Conservation (phyloP, 2,329 filamentous ascomycete species). For the Ophiostoma fasciatum region DNA sequence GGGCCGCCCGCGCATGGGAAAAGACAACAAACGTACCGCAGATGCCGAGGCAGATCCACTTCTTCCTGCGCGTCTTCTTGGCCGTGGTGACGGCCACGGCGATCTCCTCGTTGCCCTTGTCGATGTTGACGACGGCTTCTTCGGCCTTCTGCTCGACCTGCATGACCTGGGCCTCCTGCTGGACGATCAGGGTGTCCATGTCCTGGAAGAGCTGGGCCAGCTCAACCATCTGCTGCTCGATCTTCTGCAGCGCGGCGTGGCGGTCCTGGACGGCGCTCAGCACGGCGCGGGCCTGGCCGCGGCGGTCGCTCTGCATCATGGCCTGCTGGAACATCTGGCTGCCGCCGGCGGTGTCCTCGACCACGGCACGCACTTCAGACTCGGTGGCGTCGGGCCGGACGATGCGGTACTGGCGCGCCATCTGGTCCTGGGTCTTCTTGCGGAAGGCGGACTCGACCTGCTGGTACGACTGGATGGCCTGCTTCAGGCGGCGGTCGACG, state of each 20-base stretch:
- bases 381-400: constrained; percentile 70
- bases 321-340: constrained; percentile 81
- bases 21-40: constrained; percentile 35
- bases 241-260: constrained; percentile 79
- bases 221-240: constrained; percentile 79
- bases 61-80: constrained; percentile 71
- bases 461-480: constrained; percentile 70
- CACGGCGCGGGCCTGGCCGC: constrained; percentile 66
- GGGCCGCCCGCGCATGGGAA: too few species aligned
- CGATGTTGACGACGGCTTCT: constrained; percentile 70
- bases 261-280: constrained; percentile 68
- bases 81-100: constrained; percentile 70
- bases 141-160: constrained; percentile 80
- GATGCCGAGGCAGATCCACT: constrained; percentile 89
- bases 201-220: constrained; percentile 79
- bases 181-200: constrained; percentile 69
- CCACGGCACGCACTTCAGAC: constrained; percentile 60
- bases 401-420: constrained; percentile 81
- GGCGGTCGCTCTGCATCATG: constrained; percentile 65
- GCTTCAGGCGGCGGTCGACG: constrained; percentile 65
- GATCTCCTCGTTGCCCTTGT: constrained; percentile 74
- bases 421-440: constrained; percentile 66
- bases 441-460: constrained; percentile 66
- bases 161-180: constrained; percentile 68
- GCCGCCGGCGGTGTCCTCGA: constrained; percentile 54